Evolutionary conservation across 495 filamentous ascomycete genomes (phyloP).

Genomic region (Penicillium paradoxum): DNA sequence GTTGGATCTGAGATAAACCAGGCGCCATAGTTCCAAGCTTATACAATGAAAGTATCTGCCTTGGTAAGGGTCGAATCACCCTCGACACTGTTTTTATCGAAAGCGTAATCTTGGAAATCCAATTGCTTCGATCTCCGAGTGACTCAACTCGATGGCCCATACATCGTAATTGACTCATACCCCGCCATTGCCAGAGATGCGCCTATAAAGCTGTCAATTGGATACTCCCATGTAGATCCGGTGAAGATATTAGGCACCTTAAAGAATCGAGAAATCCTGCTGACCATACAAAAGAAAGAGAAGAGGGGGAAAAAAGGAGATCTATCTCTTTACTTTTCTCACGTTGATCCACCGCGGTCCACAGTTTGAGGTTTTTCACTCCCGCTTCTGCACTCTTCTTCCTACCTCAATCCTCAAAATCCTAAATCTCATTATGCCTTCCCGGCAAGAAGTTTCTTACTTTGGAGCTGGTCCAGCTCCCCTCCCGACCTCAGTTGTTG

Average conservation of each 20-base stretch:
- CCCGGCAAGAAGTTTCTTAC: slow-evolving; percentile 61
- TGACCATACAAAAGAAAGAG: no score
- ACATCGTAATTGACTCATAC: slow-evolving; percentile 2
- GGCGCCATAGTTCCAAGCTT: no score
- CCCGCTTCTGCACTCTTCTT: slow-evolving; percentile 5
- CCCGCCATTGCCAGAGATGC: background rate
- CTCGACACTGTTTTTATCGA: no score
- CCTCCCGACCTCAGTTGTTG: slow-evolving; percentile 73
- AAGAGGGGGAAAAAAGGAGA: no score
- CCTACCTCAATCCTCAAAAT: background rate
- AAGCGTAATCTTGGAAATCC: no score
- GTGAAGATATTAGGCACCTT: background rate
- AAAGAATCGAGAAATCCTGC: background rate
- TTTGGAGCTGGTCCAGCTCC: slow-evolving; percentile 85
- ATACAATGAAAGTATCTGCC: no score
- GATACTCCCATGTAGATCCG: background rate
- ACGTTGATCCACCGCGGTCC: slow-evolving; percentile 23
- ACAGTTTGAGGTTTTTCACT: slow-evolving; percentile 18
- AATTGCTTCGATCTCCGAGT: background rate
- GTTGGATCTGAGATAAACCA: no score
- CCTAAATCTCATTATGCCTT: slow-evolving; percentile 20
- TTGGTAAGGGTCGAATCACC: no score
- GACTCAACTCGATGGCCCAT: background rate
- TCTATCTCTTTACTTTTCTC: background rate
- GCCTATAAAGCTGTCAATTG: background rate